phyloP scores from a whole-genome alignment of 495 filamentous ascomycete genomes.

The Eremomyces bilateralis region DNA sequence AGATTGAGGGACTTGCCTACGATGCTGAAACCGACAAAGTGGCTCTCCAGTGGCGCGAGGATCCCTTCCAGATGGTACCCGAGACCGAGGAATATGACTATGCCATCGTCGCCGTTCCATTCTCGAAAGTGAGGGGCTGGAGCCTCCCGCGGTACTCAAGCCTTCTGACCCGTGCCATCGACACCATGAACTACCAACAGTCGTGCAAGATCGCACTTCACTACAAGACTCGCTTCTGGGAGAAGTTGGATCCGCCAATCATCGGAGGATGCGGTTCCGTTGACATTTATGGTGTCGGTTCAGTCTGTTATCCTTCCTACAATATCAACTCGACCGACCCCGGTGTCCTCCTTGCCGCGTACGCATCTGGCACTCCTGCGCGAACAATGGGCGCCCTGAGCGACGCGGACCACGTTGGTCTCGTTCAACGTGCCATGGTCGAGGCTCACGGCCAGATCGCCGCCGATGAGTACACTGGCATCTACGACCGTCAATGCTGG shows the following conservation, averaged over 20 bases:
- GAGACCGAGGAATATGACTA: constrained; percentile 33
- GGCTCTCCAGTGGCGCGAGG: constrained; percentile 8
- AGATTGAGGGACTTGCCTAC: constrained; percentile 24
- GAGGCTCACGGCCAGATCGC: constrained; percentile 37
- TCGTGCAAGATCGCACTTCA: constrained; percentile 46
- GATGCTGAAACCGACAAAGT: constrained; percentile 15
- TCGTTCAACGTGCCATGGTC: constrained; percentile 34
- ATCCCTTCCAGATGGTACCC: constrained; percentile 7
- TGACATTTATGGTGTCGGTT: constrained; percentile 36
- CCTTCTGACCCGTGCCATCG: constrained; percentile 35
- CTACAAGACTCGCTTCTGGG: constrained; percentile 47
- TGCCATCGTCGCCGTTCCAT: constrained; percentile 39
- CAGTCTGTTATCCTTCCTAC: constrained; percentile 42
- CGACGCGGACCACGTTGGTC: constrained; percentile 30
- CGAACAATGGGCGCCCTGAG: constrained; percentile 24
- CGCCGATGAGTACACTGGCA: constrained; percentile 34
- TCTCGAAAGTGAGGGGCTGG: constrained; percentile 27
- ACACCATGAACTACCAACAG: constrained; percentile 30
- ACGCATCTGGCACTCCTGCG: constrained; percentile 25
- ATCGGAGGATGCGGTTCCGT: constrained; percentile 35
- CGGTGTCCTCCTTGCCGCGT: constrained; percentile 39
- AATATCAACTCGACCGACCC: constrained; percentile 38
- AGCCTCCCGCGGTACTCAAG: constrained; percentile 23
- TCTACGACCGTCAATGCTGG: constrained; percentile 39
- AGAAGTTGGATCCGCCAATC: constrained; percentile 36